Conservation (phyloP, 202 grass and related monocot genomes). For the Carex arenaria region DNA sequence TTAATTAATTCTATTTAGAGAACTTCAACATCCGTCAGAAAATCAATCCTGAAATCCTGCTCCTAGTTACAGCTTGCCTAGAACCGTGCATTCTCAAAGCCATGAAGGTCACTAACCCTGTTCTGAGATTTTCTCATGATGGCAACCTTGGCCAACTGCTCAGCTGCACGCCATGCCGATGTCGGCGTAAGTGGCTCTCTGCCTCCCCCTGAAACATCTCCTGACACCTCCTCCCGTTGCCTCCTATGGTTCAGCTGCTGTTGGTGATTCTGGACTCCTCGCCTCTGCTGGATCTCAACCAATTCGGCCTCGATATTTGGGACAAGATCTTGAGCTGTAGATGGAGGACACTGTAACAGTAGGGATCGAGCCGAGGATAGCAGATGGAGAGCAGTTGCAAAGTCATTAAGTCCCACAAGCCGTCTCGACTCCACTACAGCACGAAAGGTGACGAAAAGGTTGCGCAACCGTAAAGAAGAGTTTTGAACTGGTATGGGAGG, state of each 20-base stretch:
- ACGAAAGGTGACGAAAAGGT: conserved; percentile 76
- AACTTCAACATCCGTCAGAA: background rate
- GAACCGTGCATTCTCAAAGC: conserved; percentile 95
- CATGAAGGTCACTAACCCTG: conserved; percentile 85
- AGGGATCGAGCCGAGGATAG: conserved; percentile 64
- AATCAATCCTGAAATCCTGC: background rate
- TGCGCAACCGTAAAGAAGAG: conserved; percentile 42
- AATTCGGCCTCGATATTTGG: conserved; percentile 59
- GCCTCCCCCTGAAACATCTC: conserved; percentile 14
- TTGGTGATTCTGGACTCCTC: conserved; percentile 23
- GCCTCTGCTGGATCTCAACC: conserved; percentile 58
- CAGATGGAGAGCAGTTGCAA: conserved; percentile 69
- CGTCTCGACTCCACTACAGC: conserved; percentile 76
- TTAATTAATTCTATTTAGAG: background rate
- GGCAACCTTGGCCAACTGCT: conserved; percentile 97
- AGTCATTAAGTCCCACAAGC: conserved; percentile 65
- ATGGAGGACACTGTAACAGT: conserved; percentile 43
- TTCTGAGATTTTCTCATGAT: conserved; percentile 94
- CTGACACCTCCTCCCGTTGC: conserved; percentile 10
- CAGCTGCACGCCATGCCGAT: conserved; percentile 87
- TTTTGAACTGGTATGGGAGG: conserved; percentile 27
- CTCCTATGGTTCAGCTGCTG: conserved; percentile 20
- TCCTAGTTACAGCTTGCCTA: conserved; percentile 20
- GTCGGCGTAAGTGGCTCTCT: conserved; percentile 72
- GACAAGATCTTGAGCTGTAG: conserved; percentile 51